Evolutionary conservation across 2,329 filamentous ascomycete genomes (phyloP).

Genomic region (Penicillium sp.): DNA sequence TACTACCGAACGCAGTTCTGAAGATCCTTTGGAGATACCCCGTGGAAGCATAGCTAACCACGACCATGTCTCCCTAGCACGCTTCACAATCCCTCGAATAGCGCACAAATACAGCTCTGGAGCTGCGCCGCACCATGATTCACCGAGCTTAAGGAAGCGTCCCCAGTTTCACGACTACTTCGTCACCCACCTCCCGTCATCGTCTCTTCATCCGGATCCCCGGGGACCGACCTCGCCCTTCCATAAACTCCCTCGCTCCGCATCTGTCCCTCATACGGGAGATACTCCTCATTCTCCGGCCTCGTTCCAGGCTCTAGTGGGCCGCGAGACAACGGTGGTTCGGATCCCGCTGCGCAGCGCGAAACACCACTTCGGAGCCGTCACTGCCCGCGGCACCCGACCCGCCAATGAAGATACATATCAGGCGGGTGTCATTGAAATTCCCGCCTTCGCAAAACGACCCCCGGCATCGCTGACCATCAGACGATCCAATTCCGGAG

Average conservation of each 20-base stretch:
- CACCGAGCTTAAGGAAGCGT: slow-evolving; percentile 38
- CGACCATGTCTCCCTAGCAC: slow-evolving; percentile 23
- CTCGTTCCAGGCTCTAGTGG: slow-evolving; percentile 58
- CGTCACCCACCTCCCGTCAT: slow-evolving; percentile 90
- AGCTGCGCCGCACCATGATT: slow-evolving; percentile 12
- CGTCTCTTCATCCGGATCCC: slow-evolving; percentile 86
- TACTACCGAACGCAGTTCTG: too few relatives aligned
- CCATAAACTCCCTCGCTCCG: slow-evolving; percentile 82
- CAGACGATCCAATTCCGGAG: slow-evolving; percentile 21
- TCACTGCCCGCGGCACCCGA: slow-evolving; percentile 73
- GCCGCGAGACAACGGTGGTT: slow-evolving; percentile 84
- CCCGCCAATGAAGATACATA: slow-evolving; percentile 91
- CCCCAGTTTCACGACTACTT: slow-evolving; percentile 88
- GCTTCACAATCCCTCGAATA: slow-evolving; percentile 34
- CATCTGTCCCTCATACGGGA: slow-evolving; percentile 73
- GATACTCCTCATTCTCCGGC: slow-evolving; percentile 51
- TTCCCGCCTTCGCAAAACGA: slow-evolving; percentile 87
- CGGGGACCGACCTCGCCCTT: slow-evolving; percentile 61
- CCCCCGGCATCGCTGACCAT: slow-evolving; percentile 64
- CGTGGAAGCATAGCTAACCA: slow-evolving; percentile 11
- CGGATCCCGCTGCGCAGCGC: slow-evolving; percentile 89
- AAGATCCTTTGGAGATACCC: slow-evolving; percentile 10
- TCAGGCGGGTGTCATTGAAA: slow-evolving; percentile 88
- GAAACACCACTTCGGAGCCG: slow-evolving; percentile 91
- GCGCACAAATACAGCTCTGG: slow-evolving; percentile 27